These are phyloP conservation scores for Parasitella parasitica DNA, from an alignment of 371 early-diverging fungal species.

Conservation along the genomic window DNA sequence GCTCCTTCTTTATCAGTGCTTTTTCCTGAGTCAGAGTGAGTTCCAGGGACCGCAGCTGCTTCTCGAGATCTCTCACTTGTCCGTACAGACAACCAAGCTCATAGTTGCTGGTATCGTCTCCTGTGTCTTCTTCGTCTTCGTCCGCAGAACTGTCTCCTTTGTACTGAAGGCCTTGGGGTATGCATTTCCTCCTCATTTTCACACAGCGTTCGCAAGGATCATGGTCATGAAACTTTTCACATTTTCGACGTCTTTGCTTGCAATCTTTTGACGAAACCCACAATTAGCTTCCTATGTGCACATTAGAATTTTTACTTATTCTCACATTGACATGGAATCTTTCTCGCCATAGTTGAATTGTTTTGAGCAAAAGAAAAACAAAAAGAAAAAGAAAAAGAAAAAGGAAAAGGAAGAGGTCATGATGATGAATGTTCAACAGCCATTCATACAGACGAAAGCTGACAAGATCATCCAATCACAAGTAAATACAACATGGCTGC, in stretches of 20 bases:
- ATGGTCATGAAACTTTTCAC: constrained; percentile 9
- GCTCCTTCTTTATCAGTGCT: constrained; percentile 9
- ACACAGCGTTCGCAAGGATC: constrained; percentile 22
- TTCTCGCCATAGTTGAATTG: constrained; percentile 14
- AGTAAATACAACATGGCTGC: neutral
- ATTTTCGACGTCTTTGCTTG: constrained; percentile 21
- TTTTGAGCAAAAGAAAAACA: neutral
- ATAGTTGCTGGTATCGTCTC: neutral
- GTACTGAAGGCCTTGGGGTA: neutral
- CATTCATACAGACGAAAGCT: no score
- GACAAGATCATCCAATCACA: neutral
- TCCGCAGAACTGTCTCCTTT: constrained; percentile 5
- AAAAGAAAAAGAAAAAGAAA: neutral
- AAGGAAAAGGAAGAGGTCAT: neutral
- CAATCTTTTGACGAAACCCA: constrained; percentile 15
- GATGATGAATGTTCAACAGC: neutral
- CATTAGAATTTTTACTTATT: neutral
- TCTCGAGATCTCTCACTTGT: constrained; percentile 10
- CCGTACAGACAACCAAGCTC: neutral
- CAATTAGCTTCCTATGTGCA: neutral
- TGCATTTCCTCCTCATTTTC: constrained; percentile 12
- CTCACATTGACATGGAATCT: constrained; percentile 20
- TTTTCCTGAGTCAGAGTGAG: constrained; percentile 3
- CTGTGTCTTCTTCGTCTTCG: constrained; percentile 10
- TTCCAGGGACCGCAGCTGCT: constrained; percentile 7